Conservation (phyloP, 495 filamentous ascomycete species). For the Bacidia rubella region DNA sequence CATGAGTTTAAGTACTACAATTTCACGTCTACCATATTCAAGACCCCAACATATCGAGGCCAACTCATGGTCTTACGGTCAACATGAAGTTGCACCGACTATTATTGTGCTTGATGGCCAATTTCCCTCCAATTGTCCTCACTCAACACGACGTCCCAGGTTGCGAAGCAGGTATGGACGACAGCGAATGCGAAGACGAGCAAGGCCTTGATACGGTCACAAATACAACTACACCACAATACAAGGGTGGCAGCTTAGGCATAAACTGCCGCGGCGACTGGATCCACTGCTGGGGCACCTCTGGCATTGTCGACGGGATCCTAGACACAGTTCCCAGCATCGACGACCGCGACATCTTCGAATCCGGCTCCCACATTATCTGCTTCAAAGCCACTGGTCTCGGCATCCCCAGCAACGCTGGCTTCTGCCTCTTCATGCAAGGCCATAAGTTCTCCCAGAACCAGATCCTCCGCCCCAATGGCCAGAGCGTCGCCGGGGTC, state of each 20-base stretch:
- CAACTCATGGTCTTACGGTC: too few relatives aligned
- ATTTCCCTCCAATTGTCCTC: too few relatives aligned
- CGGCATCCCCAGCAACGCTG: neutral
- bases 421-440: constrained; percentile 9
- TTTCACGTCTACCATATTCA: too few relatives aligned
- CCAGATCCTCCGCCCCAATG: neutral
- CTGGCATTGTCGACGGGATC: neutral
- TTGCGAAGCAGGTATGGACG: too few relatives aligned
- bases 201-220: too few relatives aligned
- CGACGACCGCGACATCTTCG: neutral
- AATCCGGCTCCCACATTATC: constrained; percentile 4
- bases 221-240: neutral
- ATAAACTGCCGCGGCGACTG: constrained; percentile 10
- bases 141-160: too few relatives aligned
- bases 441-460: neutral
- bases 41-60: too few relatives aligned
- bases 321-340: neutral
- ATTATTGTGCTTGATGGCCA: too few relatives aligned
- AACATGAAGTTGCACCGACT: too few relatives aligned
- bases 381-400: neutral
- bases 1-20: too few relatives aligned
- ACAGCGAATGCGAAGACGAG: too few relatives aligned
- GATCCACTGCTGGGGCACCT: neutral
- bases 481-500: neutral
- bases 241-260: neutral